Percentiles rank a stretch among this genome's conserved stretches.
phyloP scores from a whole-genome alignment of 1,284 basidiomycete genomes.

The Fomitopsis palustris region DNA sequence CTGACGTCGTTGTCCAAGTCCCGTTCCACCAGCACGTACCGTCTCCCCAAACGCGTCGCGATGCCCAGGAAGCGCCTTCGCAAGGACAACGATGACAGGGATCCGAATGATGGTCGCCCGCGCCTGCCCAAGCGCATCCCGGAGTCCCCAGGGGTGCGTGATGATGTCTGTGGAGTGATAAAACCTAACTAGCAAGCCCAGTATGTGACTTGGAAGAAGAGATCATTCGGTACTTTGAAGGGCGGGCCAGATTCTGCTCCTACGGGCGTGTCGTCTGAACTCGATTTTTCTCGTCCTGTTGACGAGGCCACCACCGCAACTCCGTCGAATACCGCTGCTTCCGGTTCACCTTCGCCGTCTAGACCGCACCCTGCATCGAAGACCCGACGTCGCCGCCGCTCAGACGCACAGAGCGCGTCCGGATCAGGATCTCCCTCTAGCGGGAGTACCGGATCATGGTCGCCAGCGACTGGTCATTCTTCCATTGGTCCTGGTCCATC shows the following conservation, averaged over 20 bases:
- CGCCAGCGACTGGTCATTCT: neutral
- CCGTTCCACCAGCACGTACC: neutral
- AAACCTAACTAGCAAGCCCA: neutral
- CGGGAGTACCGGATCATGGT: neutral
- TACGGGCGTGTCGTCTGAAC: neutral
- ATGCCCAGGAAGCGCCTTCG: neutral
- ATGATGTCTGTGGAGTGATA: neutral
- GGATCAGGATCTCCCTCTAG: neutral
- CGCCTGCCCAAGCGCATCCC: neutral
- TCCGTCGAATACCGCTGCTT: neutral
- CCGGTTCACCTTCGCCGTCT: neutral
- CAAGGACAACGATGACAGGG: no score
- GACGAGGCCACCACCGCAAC: neutral
- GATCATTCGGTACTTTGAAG: neutral
- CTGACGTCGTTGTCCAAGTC: neutral
- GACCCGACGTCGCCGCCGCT: neutral
- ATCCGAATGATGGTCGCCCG: neutral
- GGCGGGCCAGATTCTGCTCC: neutral
- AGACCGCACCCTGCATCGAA: neutral
- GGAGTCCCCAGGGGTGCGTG: neutral
- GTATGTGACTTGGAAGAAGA: neutral
- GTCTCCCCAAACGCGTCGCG: neutral
- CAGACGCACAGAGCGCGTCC: neutral
- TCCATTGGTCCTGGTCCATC: neutral
- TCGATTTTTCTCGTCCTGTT: neutral